phyloP scores from a whole-genome alignment of 371 early-diverging fungal genomes.

The Blakeslea trispora region DNA sequence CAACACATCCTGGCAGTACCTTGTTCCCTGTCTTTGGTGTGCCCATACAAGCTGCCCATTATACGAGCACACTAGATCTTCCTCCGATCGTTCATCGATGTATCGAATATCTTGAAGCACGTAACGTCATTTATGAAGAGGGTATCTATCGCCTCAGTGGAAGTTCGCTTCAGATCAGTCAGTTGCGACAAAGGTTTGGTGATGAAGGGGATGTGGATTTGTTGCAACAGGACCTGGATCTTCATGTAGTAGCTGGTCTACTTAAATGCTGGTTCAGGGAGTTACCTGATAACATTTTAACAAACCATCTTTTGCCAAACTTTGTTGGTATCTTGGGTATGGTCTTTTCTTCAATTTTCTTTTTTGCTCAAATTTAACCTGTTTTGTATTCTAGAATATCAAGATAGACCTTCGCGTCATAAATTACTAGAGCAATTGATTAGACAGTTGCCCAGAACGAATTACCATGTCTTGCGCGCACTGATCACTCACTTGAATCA shows the following conservation, averaged over 20 bases:
- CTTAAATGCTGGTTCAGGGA: conserved; percentile 83
- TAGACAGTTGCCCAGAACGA: conserved; percentile 52
- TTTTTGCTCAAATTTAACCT: too few relatives aligned
- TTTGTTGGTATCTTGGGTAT: conserved; percentile 64
- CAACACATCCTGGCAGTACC: conserved; percentile 13
- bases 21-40: conserved; percentile 53
- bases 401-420: conserved; percentile 56
- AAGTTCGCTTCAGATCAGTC: conserved; percentile 56
- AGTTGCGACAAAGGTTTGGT: conserved; percentile 68
- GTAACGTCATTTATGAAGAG: conserved; percentile 73
- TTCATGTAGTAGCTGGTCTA: conserved; percentile 80
- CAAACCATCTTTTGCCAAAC: conserved; percentile 60
- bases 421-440: conserved; percentile 55
- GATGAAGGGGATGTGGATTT: conserved; percentile 63
- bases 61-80: conserved; percentile 31
- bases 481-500: conserved; percentile 62
- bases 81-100: conserved; percentile 84
- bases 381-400: too few relatives aligned
- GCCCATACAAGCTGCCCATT: conserved; percentile 32
- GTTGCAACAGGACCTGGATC: conserved; percentile 57
- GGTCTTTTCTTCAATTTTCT: too few relatives aligned
- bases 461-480: conserved; percentile 60
- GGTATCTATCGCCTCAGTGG: conserved; percentile 86
- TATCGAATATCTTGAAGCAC: conserved; percentile 81
- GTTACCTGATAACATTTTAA: conserved; percentile 73